Evolutionary conservation across 2,329 filamentous ascomycete genomes (phyloP).

Genomic region (Pseudocercospora cruenta): DNA sequence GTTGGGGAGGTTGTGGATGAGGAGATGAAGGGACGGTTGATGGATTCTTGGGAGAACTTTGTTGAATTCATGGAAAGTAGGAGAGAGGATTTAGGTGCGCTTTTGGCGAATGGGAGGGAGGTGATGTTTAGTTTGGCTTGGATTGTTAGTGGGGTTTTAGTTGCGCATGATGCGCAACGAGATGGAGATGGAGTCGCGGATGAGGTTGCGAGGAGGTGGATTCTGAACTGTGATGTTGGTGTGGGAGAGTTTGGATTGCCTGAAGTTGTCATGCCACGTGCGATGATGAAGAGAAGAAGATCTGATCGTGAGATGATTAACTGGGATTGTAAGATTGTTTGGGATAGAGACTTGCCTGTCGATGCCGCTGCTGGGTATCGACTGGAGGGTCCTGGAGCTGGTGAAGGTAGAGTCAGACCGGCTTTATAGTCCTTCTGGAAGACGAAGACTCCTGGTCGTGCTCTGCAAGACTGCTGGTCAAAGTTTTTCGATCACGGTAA

Average conservation of each 20-base stretch:
- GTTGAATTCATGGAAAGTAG: background rate
- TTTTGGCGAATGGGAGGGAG: slow-evolving; percentile 8
- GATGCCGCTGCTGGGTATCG: slow-evolving; percentile 14
- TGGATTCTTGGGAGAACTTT: background rate
- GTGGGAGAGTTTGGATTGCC: slow-evolving; percentile 5
- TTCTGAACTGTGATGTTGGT: background rate
- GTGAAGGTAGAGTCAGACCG: slow-evolving; percentile 10
- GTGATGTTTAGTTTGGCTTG: slow-evolving; percentile 9
- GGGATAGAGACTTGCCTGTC: slow-evolving; percentile 4
- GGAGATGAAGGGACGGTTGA: background rate
- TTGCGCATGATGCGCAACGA: slow-evolving; percentile 7
- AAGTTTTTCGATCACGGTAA: background rate
- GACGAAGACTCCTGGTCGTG: background rate
- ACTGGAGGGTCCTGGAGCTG: slow-evolving; percentile 2
- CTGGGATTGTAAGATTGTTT: slow-evolving; percentile 10
- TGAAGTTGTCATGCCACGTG: background rate
- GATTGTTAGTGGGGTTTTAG: slow-evolving; percentile 10
- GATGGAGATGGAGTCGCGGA: background rate
- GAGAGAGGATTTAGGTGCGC: background rate
- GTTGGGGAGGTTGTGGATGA: background rate
- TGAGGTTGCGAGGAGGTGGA: slow-evolving; percentile 5
- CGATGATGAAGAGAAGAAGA: background rate
- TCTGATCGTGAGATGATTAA: slow-evolving; percentile 1
- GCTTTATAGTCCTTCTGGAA: background rate
- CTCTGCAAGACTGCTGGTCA: background rate